Conservation (phyloP, 2,329 filamentous ascomycete genomes). For the Pseudodiploospora longispora region DNA sequence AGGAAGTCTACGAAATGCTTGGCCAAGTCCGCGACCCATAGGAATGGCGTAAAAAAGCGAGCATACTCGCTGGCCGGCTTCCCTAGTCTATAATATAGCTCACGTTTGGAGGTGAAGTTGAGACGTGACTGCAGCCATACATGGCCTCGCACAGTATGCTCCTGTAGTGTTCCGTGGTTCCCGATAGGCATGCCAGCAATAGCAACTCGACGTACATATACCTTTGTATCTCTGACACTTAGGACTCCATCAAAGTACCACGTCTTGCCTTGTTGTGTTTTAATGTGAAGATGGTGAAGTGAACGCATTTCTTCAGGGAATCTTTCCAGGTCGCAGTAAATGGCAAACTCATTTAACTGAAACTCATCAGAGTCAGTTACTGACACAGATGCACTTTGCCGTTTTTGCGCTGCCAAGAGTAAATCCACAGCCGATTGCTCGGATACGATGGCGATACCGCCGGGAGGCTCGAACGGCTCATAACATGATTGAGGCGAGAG, state of each 20-base stretch:
- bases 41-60: conserved; percentile 53
- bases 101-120: conserved; percentile 24
- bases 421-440: conserved; percentile 12
- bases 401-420: conserved; percentile 8
- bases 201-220: conserved; percentile 47
- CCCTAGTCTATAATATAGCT: conserved; percentile 57
- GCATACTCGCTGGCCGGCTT: conserved; percentile 51
- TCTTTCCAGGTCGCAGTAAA: conserved; percentile 38
- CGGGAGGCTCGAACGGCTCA: conserved; percentile 21
- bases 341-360: conserved; percentile 47
- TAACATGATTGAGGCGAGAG: conserved; percentile 21
- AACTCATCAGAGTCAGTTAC: conserved; percentile 36
- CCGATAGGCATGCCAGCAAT: conserved; percentile 57
- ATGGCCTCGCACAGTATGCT: conserved; percentile 39
- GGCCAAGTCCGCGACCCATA: conserved; percentile 62
- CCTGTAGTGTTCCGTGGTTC: conserved; percentile 46
- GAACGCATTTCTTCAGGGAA: conserved; percentile 44
- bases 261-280: conserved; percentile 26
- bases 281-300: conserved; percentile 42
- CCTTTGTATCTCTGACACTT: conserved; percentile 28
- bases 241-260: conserved; percentile 54
- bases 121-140: conserved; percentile 56
- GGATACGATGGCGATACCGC: conserved; percentile 13
- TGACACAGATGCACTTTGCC: background rate
- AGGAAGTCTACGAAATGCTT: conserved; percentile 69